Conservation (phyloP, 2,329 filamentous ascomycete genomes). For the Colletotrichum endophyticum region DNA sequence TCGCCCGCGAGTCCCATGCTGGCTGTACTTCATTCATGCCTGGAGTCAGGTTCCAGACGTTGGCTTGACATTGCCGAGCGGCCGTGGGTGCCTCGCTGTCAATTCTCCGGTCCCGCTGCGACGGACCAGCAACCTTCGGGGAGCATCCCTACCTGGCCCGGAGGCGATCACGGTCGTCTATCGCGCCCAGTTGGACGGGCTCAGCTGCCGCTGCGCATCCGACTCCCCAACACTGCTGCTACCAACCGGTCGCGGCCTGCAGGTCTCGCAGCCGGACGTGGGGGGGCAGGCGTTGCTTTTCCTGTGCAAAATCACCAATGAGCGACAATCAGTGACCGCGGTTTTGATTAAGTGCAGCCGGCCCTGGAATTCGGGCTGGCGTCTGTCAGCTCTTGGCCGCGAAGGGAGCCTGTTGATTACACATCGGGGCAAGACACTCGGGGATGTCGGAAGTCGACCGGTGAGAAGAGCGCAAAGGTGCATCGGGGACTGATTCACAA, state of each 20-base stretch:
- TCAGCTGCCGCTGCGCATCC: background rate
- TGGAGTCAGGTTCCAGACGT: background rate
- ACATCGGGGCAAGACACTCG: background rate
- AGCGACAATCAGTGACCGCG: background rate
- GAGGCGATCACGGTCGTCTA: background rate
- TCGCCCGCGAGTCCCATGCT: background rate
- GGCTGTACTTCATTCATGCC: slow-evolving; percentile 12
- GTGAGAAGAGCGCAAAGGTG: background rate
- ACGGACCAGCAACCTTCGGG: background rate
- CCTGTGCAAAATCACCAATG: background rate
- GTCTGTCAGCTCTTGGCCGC: background rate
- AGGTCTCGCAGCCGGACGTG: background rate
- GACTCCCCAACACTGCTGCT: background rate
- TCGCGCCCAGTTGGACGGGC: background rate
- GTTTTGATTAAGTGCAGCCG: background rate
- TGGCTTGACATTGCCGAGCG: background rate
- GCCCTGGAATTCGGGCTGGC: background rate
- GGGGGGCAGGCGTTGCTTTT: background rate
- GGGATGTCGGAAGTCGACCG: background rate
- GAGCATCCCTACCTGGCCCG: background rate
- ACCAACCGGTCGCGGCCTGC: background rate
- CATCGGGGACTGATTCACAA: background rate
- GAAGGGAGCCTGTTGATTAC: background rate
- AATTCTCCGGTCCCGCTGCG: background rate
- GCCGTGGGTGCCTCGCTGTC: background rate